Conservation (phyloP, 306 rosid genomes). For the Fragaria nilgerrensis region DNA sequence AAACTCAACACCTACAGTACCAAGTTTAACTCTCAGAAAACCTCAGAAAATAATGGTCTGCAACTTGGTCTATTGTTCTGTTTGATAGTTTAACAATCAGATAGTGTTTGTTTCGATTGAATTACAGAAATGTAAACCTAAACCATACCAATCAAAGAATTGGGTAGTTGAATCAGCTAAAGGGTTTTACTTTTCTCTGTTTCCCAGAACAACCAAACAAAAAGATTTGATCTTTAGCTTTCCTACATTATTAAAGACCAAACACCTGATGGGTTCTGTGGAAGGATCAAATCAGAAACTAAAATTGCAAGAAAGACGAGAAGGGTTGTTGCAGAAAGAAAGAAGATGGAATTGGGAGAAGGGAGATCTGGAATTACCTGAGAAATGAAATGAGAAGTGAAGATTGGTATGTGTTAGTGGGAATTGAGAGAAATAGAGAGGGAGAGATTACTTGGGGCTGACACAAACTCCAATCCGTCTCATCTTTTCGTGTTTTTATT, state of each 20-base stretch:
- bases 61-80: background rate
- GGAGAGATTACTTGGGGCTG: slow-evolving; percentile 15
- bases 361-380: slow-evolving; percentile 21
- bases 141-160: background rate
- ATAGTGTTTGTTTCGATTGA: background rate
- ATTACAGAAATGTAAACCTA: background rate
- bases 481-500: background rate
- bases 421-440: slow-evolving; percentile 3
- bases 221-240: background rate
- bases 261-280: slow-evolving; percentile 1
- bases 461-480: slow-evolving; percentile 12
- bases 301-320: background rate
- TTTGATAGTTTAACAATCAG: background rate
- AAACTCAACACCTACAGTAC: background rate
- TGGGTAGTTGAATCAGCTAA: background rate
- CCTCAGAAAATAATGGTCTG: background rate
- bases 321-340: background rate
- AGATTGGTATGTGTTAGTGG: slow-evolving; percentile 5
- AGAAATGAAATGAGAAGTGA: slow-evolving; percentile 5
- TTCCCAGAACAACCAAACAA: background rate
- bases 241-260: slow-evolving; percentile 13
- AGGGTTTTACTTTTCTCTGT: background rate
- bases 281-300: background rate
- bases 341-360: background rate
- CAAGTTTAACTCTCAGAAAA: background rate